Evolutionary conservation across 108 stramenopile species (phyloP).

Genomic region (Pinguiococcus pyrenoidosus): DNA sequence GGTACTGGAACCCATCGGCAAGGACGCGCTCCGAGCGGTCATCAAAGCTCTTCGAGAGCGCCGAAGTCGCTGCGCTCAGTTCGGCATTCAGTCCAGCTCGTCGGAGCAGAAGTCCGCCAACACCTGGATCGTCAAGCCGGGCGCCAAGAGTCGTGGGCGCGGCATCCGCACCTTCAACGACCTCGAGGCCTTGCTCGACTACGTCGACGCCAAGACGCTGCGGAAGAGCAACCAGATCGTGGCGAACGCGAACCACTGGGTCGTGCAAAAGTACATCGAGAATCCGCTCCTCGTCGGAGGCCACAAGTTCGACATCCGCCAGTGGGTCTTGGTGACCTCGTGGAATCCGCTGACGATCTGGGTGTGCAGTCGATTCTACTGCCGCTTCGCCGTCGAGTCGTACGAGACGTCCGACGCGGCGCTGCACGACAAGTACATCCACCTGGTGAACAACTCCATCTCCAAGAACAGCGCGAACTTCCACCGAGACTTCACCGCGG

Average conservation of each 20-base stretch:
- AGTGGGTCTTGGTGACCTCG: conserved; percentile 49
- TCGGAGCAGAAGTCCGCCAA: no score
- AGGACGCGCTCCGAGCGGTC: no score
- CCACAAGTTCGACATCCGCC: conserved; percentile 50
- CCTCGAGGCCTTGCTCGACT: conserved; percentile 17
- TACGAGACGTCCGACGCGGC: conserved; percentile 19
- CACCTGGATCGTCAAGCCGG: conserved; percentile 54
- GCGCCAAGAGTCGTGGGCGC: conserved; percentile 37
- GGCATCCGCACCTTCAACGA: conserved; percentile 40
- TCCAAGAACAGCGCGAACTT: conserved; percentile 31
- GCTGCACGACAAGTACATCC: conserved; percentile 34
- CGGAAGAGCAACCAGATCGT: no score
- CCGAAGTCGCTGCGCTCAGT: conserved; percentile 8
- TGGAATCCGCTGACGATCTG: conserved; percentile 52
- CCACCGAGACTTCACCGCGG: conserved; percentile 14
- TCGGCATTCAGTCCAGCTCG: conserved; percentile 21
- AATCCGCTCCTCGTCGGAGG: conserved; percentile 39
- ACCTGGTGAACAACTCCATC: conserved; percentile 50
- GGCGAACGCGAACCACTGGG: conserved; percentile 36
- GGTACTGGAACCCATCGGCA: no score
- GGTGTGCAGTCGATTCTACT: conserved; percentile 46
- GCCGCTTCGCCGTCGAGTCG: conserved; percentile 36
- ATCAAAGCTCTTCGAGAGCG: no score
- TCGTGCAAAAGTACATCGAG: conserved; percentile 59
- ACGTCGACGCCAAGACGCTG: conserved; percentile 7